phyloP scores from a whole-genome alignment of 768 basidiomycete genomes.

The Leucogyrophana mollusca region DNA sequence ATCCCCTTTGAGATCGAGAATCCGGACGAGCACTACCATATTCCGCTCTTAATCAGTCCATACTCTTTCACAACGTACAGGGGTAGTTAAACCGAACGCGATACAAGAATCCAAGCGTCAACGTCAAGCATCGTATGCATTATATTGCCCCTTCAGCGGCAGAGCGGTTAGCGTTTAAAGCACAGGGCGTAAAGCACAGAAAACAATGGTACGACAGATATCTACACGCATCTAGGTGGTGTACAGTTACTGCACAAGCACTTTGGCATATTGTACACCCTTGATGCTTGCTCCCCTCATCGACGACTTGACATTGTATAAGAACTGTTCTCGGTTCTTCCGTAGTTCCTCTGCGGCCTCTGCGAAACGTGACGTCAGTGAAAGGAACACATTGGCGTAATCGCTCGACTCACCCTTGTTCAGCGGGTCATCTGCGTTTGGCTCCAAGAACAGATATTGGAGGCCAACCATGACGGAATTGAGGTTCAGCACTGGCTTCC shows the following conservation, averaged over 20 bases:
- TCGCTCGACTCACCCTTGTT: conserved; percentile 98
- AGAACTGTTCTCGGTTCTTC: conserved; percentile 81
- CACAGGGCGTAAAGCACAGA: background rate
- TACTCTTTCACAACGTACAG: conserved; percentile 91
- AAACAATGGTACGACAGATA: background rate
- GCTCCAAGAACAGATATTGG: conserved; percentile 98
- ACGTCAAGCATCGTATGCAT: background rate
- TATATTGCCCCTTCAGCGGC: background rate
- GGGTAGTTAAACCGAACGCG: conserved; percentile 61
- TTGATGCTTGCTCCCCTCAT: conserved; percentile 83
- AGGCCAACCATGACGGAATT: conserved; percentile 98
- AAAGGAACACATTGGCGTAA: conserved; percentile 3
- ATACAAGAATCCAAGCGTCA: background rate
- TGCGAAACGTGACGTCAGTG: conserved; percentile 34
- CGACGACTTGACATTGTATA: conserved; percentile 80
- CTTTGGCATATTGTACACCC: conserved; percentile 78
- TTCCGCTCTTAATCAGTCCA: conserved; percentile 89
- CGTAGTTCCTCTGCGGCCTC: conserved; percentile 96
- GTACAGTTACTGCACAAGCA: conserved; percentile 45
- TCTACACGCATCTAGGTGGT: conserved; percentile 8
- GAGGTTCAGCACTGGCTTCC: conserved; percentile 98
- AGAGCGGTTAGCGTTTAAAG: background rate
- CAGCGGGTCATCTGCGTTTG: conserved; percentile 96
- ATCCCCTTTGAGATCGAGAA: conserved; percentile 75
- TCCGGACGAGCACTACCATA: conserved; percentile 83